Evolutionary conservation across 1,284 basidiomycete genomes (phyloP), one percentile per base, ranked within the genome.

Genomic region (Boletus smithii): DNA sequence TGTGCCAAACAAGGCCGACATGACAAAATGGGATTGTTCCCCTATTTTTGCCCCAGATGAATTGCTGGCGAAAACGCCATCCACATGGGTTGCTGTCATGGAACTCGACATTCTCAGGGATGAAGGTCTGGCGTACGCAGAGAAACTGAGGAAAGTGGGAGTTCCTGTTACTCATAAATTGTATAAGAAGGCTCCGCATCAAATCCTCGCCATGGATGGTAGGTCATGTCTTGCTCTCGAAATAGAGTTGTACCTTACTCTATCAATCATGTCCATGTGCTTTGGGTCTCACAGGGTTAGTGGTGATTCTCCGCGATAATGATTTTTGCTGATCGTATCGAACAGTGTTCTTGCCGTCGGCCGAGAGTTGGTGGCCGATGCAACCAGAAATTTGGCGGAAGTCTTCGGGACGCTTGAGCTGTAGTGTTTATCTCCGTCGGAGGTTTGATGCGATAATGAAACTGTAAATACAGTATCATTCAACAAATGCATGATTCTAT

Each of bases 71-170:
- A 69, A 63, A 46, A 59, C 69, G 13, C 72, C 76, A 20, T 62
- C 67, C 14, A 71, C 75, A n/a, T 79, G 72, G 69, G 67, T 80
- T 24, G 73, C 66, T 10, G 70, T 79, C 24, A 70, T 71, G 35
- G 80, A 80, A 55, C 66, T 77, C 9, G 80, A 81, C 51, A 71
- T 79, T 40, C 67, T 81, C 45, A 66, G 74, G 46, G 76, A 76
- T 35, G 79, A 81, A 54, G 80, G 76, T 6, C 65, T 77, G 22
- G 72, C 71, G 3, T 81, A 79, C 46, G 75, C 67, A 5, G 69
- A 75, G 43, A 76, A 73, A 61, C 59, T 81, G 44, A 67, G 62
- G 51, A 60, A 63, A 24, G 68, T 69, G 3, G 76, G 76, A 3
- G 70, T 73, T n/a, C 56, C 69, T 8, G 72, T 74, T 17, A 68